Evolutionary conservation across 768 basidiomycete genomes (phyloP), one percentile per base, ranked within the genome.

Genomic region (Steccherinum ochraceum): DNA sequence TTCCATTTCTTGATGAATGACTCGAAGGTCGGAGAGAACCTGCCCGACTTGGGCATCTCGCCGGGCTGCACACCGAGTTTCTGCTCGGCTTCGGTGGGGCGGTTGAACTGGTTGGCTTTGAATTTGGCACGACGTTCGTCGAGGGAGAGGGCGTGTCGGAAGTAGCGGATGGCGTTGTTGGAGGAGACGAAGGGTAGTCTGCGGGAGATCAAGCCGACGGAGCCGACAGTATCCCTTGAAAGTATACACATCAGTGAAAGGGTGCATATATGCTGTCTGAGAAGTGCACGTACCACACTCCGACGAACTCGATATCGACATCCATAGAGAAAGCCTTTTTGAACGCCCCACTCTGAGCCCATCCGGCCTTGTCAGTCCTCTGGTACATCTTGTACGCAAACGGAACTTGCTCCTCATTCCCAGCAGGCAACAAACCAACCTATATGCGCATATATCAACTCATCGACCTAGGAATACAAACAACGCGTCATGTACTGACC

Each of bases 281-380:
- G 40, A n/a, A 30, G 10, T 7, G 10, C 19, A 18, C 51, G 5
- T 40, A 86, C 86, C 84, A 89, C 5, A 89, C 84, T 12, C 86
- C 87, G 4, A 90, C 68, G 54, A 89, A 77, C 27, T 87, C 79
- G 26, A 89, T 78, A 51, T 82, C 75, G 7, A 89, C 83, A 27
- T 86, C 82, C 13, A 84, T 78, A 0, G 80, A 84, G 60, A 89
- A 89, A 0, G 83, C 79, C 24, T 80, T 81, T 64, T 89, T 89
- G 70, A 89, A 90, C 0, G 73, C 76, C 0, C 23, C 46, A 30
- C 24, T 35, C 77, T 0, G 78, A 69, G 24, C 70, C 74, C 75
- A 74, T 12, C 75, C 73, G 0, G 56, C 45, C 23, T 69, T 65
- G 48, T 78, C 72, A 13, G 60, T 55, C 1, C 64, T 62, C 10